Evolutionary conservation across 2,329 filamentous ascomycete species (phyloP), one percentile per base, ranked within the genome.

Genomic region (Truncatella angustata): DNA sequence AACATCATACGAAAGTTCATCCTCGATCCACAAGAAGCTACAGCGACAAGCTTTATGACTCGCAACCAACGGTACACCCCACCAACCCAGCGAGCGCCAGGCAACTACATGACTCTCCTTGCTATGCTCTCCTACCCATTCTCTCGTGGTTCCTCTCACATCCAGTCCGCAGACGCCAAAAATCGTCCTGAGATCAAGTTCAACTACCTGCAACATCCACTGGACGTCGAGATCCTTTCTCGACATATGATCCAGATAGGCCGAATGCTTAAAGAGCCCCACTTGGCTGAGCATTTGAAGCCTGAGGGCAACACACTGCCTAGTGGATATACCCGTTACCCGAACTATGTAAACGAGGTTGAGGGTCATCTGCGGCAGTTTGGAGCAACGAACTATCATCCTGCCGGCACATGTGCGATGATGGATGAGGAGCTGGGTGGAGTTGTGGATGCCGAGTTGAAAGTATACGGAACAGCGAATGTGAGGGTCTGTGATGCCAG

Each of bases 81-180:
- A 7, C 40, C 40, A 2, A 23, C 21, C 4, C 11, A 44, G 3
- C 12, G 16, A 26, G 40, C 40, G 10, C 40, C 40, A 3, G 40
- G 40, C 9, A 47, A 47, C 16, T 47, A 34, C 16, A 34, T 47
- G 28, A 21, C 44, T 4, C n/a, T 47, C 16, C 10, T 36, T 1
- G 26, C 32, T 3, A 34, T 36, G 26, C 50, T 54, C 14, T 35
- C 55, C 4, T 50, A 53, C 20, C 53, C 53, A 4, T 48, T 56
- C 12, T 53, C 49, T n/a, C 50, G 55, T 4, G 55, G 55, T 24
- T 53, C 52, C 9, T 32, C 32, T 30, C 47, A 53, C 18, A 34
- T 53, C 30, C 12, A 14, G 9, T 20, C 12, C 2, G 11, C 51
- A 9, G 6, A 20, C 1, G 5, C 28, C 18, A 24, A 20, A 2